Base-by-base conservation (phyloP, 1,139 yeast genomes). In the Suhomyces bolitotheri region DNA sequence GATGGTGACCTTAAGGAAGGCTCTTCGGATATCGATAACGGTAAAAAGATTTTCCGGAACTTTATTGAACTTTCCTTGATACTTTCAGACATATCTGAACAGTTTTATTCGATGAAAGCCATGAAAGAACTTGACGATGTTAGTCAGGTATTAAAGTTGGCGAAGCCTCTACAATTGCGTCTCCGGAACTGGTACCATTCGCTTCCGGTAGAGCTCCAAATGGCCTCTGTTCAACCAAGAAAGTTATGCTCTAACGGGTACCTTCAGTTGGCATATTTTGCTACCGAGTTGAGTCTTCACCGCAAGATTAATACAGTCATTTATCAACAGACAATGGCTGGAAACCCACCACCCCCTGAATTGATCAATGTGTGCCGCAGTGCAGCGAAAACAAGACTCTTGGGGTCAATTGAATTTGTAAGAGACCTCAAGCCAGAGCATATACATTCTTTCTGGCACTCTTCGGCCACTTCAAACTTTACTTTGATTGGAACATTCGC, bases 401-500 rank as follows among this genome's bases (percentile, higher is more conserved):
- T 78, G 12, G 96, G 96, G 0, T 84, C 95, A 1, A 76, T 87
- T 42, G 94, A 86, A 36, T 86, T 88, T 60, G 82, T 87, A 8
- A 64, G 82, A 38, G 82, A 78, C 40, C 70, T 89, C 51, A 80
- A 81, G 47, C 83, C 84, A 3, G 95, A 87, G 46, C 95, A 88
- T 53, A 75, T 85, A 34, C 89, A 81, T 53, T 78, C 94, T 7
- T 88, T 87, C 58, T 89, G 96, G 96, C 92, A 85, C 58, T 77
- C 89, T 2, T 80, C 89, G 4, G 76, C 95, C 0, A 72, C 90
- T 0, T 74, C 86, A 8, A 86, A 84, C 52, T 78, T 89, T 45
- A 81, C 95, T 3, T 62, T 86, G 29, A 85, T 88, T 36, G 96
- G 96, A 3, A 78, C 92, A 0, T 89, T 89, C 70, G 95, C 96